Conservation (phyloP, 768 basidiomycete genomes). For the Strobilomyces dryophilus region DNA sequence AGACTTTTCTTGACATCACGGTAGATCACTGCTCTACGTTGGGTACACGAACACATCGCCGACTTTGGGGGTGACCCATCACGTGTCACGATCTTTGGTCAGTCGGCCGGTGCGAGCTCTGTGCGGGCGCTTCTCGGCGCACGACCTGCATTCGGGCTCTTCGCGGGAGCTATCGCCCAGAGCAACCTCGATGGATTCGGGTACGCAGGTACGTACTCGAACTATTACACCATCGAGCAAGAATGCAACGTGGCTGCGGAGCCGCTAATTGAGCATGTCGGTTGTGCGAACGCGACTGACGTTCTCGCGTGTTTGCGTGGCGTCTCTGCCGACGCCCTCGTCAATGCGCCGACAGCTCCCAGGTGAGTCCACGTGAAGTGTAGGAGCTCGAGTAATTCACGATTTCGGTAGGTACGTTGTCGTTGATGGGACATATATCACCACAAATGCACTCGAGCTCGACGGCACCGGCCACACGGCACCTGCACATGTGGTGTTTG, state of each 20-base stretch:
- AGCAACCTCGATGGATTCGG: constrained; percentile 48
- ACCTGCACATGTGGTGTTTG: background rate
- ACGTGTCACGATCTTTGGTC: constrained; percentile 50
- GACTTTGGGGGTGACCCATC: constrained; percentile 57
- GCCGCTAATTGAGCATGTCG: constrained; percentile 36
- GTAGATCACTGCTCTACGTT: constrained; percentile 31
- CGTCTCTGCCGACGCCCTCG: background rate
- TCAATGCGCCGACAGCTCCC: background rate
- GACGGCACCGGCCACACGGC: background rate
- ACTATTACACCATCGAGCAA: constrained; percentile 44
- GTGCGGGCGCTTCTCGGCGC: constrained; percentile 38
- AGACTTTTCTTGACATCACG: background rate
- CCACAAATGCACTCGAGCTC: background rate
- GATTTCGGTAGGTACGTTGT: background rate
- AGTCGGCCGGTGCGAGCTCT: constrained; percentile 50
- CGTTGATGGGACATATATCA: background rate
- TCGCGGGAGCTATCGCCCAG: constrained; percentile 38
- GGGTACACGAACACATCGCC: constrained; percentile 49
- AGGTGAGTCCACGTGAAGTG: background rate
- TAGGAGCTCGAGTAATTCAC: background rate
- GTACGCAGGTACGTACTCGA: constrained; percentile 46
- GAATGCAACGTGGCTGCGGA: constrained; percentile 32
- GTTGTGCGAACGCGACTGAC: constrained; percentile 28
- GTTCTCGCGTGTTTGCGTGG: constrained; percentile 6
- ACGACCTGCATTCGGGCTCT: constrained; percentile 34